Percentiles rank a stretch among this genome's conserved stretches.
These are phyloP conservation scores for Rhodosporidiobolus odoratus DNA, from an alignment of 768 basidiomycete species.

Conservation along the genomic window DNA sequence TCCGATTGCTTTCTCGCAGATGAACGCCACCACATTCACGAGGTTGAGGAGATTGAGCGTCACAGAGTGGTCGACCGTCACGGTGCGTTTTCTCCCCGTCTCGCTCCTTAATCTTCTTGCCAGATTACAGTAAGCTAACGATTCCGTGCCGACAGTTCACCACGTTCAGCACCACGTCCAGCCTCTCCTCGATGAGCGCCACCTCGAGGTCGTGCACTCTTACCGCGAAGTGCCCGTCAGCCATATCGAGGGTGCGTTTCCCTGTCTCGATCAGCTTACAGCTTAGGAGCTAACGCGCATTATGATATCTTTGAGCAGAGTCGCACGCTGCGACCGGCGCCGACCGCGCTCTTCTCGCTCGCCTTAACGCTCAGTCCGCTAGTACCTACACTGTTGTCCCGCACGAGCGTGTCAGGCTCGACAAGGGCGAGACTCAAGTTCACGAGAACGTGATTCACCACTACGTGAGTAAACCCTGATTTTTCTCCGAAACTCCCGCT, in stretches of 20 bases:
- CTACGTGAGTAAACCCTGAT: conserved; percentile 6
- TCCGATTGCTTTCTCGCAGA: too few relatives aligned
- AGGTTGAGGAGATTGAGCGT: conserved; percentile 30
- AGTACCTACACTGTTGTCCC: conserved; percentile 27
- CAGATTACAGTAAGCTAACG: background rate
- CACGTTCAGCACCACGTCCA: conserved; percentile 30
- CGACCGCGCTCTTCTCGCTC: conserved; percentile 13
- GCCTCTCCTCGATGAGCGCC: conserved; percentile 29
- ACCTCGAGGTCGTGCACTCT: conserved; percentile 25
- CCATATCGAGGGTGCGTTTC: conserved; percentile 17
- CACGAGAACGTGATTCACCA: conserved; percentile 25
- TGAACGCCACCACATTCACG: conserved; percentile 26
- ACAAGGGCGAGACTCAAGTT: conserved; percentile 32
- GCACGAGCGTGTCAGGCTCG: conserved; percentile 23
- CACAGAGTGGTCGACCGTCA: conserved; percentile 22
- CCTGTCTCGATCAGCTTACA: too few relatives aligned
- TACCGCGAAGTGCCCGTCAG: conserved; percentile 34
- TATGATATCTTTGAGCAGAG: background rate
- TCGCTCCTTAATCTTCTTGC: background rate
- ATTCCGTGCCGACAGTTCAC: conserved; percentile 9
- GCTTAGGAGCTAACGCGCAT: background rate
- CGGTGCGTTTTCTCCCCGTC: background rate
- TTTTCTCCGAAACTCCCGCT: background rate
- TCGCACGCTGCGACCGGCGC: conserved; percentile 22
- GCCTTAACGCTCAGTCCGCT: conserved; percentile 21